These are phyloP conservation scores for Colletotrichum truncatum DNA, from an alignment of 2,329 filamentous ascomycete genomes.

Conservation along the genomic window DNA sequence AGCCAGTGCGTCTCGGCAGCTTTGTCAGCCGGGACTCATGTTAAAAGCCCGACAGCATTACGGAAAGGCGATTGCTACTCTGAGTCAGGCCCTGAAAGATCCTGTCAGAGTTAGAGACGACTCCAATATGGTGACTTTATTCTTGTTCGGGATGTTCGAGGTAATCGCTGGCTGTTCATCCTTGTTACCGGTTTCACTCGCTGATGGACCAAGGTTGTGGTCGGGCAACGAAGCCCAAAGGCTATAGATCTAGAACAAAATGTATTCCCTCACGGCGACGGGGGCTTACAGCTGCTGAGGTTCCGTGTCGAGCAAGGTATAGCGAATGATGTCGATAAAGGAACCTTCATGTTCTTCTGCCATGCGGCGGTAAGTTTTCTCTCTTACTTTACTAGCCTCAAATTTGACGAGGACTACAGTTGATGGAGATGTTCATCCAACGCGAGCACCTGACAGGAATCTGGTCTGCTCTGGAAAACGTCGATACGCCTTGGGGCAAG, in stretches of 20 bases:
- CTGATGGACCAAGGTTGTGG: neutral
- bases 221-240: constrained; percentile 2
- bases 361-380: constrained; percentile 11
- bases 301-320: constrained; percentile 16
- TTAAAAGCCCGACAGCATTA: constrained; percentile 5
- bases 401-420: neutral
- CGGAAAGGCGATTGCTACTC: constrained; percentile 1
- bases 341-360: constrained; percentile 13
- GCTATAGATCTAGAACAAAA: constrained; percentile 15
- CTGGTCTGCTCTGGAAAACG: constrained; percentile 13
- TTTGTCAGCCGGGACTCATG: constrained; percentile 17
- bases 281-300: constrained; percentile 19
- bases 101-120: neutral
- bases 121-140: constrained; percentile 13
- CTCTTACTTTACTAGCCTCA: accelerated
- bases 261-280: neutral
- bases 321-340: constrained; percentile 15
- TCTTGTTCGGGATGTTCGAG: constrained; percentile 23
- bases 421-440: constrained; percentile 23
- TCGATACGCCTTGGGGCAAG: constrained; percentile 1
- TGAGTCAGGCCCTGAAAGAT: neutral
- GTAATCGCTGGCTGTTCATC: neutral
- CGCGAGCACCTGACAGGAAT: constrained; percentile 2
- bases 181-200: neutral
- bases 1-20: constrained; percentile 11